Evolutionary conservation across 148 eudicot genomes (phyloP).

Genomic region (Vaccinium darrowii): DNA sequence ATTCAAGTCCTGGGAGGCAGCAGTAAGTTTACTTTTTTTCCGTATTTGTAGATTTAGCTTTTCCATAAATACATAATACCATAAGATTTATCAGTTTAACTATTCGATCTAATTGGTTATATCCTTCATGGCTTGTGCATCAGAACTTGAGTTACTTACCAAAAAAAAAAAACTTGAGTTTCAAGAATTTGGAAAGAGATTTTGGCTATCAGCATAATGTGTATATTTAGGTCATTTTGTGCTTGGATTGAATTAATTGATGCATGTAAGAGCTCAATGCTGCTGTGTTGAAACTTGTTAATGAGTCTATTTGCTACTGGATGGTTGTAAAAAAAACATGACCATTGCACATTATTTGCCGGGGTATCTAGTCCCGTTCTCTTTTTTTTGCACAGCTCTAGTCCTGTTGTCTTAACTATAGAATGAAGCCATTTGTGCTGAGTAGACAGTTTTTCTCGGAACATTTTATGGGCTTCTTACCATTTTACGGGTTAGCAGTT

Average conservation of each 20-base stretch:
- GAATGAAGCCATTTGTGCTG: background rate
- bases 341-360: background rate
- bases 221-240: background rate
- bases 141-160: background rate
- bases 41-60: background rate
- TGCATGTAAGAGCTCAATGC: background rate
- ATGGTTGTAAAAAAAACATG: background rate
- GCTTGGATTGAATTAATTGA: constrained; percentile 7
- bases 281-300: background rate
- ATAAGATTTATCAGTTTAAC: background rate
- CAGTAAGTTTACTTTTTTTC: constrained; percentile 50
- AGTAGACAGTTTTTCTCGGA: background rate
- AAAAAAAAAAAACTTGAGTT: background rate
- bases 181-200: background rate
- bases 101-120: background rate
- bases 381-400: too few species aligned
- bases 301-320: constrained; percentile 3
- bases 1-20: constrained; percentile 78
- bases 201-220: background rate
- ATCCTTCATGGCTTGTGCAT: background rate
- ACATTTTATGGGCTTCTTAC: background rate
- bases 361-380: too few species aligned
- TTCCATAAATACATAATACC: too few species aligned
- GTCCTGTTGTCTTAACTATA: too few species aligned
- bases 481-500: background rate